Evolutionary conservation across 345 rosid species (phyloP).

Genomic region (Bruguiera gymnorhiza): DNA sequence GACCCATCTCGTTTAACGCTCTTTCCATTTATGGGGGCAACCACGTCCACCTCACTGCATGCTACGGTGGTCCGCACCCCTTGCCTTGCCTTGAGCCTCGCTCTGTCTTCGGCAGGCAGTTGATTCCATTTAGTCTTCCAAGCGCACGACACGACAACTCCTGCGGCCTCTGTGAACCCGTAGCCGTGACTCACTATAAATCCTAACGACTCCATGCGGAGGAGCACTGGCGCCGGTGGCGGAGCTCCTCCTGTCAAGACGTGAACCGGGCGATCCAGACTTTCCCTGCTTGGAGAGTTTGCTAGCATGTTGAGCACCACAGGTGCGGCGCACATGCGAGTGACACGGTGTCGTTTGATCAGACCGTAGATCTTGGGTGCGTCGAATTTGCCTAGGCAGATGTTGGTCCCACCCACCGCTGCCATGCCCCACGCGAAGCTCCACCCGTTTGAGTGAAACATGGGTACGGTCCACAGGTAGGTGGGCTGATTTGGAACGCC

Average conservation of each 20-base stretch:
- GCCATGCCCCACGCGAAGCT: neutral
- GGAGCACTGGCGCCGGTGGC: neutral
- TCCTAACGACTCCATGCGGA: neutral
- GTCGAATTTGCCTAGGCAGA: neutral
- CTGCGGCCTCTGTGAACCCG: neutral
- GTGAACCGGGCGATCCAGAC: neutral
- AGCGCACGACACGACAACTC: neutral
- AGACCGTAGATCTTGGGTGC: neutral
- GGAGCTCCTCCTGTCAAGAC: neutral
- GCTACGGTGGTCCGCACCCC: neutral
- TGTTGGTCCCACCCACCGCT: neutral
- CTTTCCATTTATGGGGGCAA: neutral
- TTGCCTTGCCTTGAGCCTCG: neutral
- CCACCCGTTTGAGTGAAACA: no score
- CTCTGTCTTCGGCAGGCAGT: neutral
- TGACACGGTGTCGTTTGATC: slow-evolving; percentile 1
- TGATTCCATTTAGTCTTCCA: neutral
- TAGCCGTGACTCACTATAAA: neutral
- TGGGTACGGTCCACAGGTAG: no score
- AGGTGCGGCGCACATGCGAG: neutral
- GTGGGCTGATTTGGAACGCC: no score
- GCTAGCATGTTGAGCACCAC: slow-evolving; percentile 1
- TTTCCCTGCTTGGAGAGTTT: neutral
- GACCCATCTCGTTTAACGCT: neutral
- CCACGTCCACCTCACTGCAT: neutral